A percentile compares a stretch with the other conserved stretches of the same genome.
Conservation (phyloP, 2,329 filamentous ascomycete genomes). For the Penicillium sp. region DNA sequence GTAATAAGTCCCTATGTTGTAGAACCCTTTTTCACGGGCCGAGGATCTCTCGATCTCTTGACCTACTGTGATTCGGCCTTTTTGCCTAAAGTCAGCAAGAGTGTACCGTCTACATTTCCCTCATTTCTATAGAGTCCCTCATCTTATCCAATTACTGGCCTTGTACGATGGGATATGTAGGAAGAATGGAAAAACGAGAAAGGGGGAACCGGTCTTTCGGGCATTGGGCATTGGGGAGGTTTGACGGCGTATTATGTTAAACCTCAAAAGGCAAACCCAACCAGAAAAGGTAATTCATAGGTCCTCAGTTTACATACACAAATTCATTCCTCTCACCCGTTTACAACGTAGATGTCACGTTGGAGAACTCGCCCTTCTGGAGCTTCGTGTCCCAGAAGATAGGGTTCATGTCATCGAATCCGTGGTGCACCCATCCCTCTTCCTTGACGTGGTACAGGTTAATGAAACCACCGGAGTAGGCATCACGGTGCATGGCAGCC, state of each 20-base stretch:
- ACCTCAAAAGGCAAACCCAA: not conserved
- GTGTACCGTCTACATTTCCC: no score
- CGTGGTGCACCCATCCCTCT: conserved; percentile 97
- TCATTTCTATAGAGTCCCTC: no score
- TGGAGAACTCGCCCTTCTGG: conserved; percentile 96
- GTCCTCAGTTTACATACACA: conserved; percentile 6
- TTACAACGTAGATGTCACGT: conserved; percentile 74
- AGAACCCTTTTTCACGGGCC: no score
- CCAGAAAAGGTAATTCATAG: not conserved
- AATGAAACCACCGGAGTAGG: conserved; percentile 98
- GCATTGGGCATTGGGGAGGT: no score
- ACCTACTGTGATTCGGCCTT: no score
- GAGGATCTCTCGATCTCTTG: no score
- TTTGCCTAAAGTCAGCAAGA: no score
- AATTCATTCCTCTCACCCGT: conserved; percentile 11
- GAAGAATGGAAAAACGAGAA: no score
- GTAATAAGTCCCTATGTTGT: no score
- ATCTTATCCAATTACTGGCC: no score
- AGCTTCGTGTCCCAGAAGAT: conserved; percentile 99
- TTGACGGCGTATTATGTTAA: not conserved
- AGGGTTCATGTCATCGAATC: conserved; percentile 96
- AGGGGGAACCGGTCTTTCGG: no score
- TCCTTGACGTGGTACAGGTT: conserved; percentile 99
- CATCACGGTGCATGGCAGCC: conserved; percentile 93
- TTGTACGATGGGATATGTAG: no score